These are phyloP conservation scores for Beauveria sp. DNA, from an alignment of 2,329 filamentous ascomycete species.

Conservation along the genomic window DNA sequence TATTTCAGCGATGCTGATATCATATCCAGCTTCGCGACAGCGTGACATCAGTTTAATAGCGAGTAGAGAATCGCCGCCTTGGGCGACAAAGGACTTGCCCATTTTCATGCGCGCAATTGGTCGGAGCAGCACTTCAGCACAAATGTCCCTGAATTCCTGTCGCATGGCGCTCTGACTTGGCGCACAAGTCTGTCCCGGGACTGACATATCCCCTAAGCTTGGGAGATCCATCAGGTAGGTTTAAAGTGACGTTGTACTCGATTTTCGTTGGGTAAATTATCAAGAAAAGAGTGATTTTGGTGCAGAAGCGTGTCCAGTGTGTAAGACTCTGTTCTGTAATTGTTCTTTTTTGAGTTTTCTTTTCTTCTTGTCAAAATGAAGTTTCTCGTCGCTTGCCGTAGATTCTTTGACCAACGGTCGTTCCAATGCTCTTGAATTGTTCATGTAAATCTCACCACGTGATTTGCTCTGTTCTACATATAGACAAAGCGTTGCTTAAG, in stretches of 20 bases:
- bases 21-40: not conserved
- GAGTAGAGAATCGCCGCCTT: not conserved
- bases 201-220: not conserved
- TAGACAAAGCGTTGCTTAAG: not conserved
- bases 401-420: too few species aligned
- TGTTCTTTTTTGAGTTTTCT: too few species aligned
- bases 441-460: not conserved
- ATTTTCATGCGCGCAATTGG: not conserved
- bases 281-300: not conserved
- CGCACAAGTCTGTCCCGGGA: not conserved
- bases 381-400: too few species aligned
- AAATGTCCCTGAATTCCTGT: not conserved
- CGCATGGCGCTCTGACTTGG: not conserved
- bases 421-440: not conserved
- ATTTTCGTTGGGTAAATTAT: too few species aligned
- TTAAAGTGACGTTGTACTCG: too few species aligned
- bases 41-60: not conserved
- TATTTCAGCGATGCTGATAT: not conserved
- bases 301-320: too few species aligned
- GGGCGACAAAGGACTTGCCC: not conserved
- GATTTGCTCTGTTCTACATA: not conserved
- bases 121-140: not conserved
- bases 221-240: not conserved
- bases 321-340: too few species aligned
- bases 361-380: too few species aligned